Evolutionary conservation across 768 basidiomycete species (phyloP).

Genomic region (Rhodotorula graminis): DNA sequence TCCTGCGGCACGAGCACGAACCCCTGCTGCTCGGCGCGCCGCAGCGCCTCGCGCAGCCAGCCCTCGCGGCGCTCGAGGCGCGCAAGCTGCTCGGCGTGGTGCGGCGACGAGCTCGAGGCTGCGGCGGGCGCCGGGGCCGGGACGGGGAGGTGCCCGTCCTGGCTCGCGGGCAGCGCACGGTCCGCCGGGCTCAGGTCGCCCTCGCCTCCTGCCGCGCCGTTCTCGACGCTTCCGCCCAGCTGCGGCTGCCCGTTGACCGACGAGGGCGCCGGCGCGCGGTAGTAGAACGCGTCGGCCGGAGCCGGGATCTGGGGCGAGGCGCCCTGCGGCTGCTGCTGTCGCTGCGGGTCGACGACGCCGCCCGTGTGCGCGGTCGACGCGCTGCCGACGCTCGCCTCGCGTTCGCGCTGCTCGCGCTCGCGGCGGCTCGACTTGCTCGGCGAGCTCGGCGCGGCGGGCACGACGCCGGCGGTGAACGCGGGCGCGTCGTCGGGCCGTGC

Average conservation of each 20-base stretch:
- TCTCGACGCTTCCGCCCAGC: no score
- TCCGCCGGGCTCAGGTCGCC: neutral
- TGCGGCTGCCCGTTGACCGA: no score
- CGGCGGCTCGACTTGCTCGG: no score
- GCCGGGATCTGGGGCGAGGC: constrained; percentile 46
- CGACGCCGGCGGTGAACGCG: neutral
- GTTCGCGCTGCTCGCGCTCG: no score
- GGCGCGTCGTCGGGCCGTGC: constrained; percentile 12
- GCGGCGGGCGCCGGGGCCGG: no score
- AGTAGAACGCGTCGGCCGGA: constrained; percentile 62
- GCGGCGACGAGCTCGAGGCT: no score
- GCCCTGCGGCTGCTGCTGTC: constrained; percentile 1
- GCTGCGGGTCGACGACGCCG: neutral
- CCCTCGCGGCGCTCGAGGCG: constrained; percentile 66
- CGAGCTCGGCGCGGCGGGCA: neutral
- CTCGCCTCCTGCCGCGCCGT: constrained; percentile 1
- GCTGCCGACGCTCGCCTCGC: no score
- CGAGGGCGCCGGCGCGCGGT: constrained; percentile 16
- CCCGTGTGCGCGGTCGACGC: no score
- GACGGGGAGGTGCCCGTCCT: no score
- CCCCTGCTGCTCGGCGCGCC: constrained; percentile 69
- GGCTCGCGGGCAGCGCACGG: no score
- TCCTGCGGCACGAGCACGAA: constrained; percentile 53
- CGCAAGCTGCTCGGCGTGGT: constrained; percentile 59
- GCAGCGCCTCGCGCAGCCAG: constrained; percentile 79